Percentiles rank a stretch among this genome's conserved stretches.
phyloP scores from a whole-genome alignment of 176 grass and related monocot genomes.

The Microstegium vimineum region DNA sequence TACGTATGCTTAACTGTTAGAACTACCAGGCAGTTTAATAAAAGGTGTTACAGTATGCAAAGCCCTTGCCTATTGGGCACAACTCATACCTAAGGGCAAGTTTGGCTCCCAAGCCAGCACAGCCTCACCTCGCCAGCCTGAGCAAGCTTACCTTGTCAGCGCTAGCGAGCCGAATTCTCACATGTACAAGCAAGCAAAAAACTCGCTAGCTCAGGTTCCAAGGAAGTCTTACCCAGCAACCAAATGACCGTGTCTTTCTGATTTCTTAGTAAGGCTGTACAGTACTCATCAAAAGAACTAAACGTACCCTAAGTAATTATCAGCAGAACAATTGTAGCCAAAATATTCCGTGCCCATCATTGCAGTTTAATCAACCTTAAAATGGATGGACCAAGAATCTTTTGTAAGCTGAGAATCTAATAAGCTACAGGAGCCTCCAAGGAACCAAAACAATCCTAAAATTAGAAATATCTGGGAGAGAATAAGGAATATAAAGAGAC shows the following conservation, averaged over 20 bases:
- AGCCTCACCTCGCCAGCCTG: background rate
- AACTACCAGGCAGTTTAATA: background rate
- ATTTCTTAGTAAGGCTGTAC: background rate
- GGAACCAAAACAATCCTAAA: background rate
- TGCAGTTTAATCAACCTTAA: background rate
- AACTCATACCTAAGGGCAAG: background rate
- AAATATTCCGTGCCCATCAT: background rate
- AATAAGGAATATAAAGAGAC: background rate
- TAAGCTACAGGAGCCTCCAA: background rate
- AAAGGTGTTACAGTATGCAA: background rate
- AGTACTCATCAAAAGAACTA: background rate
- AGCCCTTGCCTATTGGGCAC: background rate
- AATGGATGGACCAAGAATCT: background rate
- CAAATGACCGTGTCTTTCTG: background rate
- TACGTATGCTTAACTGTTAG: background rate
- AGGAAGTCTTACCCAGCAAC: background rate
- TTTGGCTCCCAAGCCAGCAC: background rate
- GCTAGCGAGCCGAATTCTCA: background rate
- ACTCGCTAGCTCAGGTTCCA: background rate
- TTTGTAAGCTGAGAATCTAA: constrained; percentile 14
- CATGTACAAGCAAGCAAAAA: background rate
- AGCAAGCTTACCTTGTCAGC: background rate
- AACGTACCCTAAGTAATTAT: background rate
- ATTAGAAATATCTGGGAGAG: background rate
- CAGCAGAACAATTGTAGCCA: background rate